Evolutionary conservation across 176 grass and related monocot genomes (phyloP), one percentile per base, ranked within the genome.

Genomic region (Musa acuminata): DNA sequence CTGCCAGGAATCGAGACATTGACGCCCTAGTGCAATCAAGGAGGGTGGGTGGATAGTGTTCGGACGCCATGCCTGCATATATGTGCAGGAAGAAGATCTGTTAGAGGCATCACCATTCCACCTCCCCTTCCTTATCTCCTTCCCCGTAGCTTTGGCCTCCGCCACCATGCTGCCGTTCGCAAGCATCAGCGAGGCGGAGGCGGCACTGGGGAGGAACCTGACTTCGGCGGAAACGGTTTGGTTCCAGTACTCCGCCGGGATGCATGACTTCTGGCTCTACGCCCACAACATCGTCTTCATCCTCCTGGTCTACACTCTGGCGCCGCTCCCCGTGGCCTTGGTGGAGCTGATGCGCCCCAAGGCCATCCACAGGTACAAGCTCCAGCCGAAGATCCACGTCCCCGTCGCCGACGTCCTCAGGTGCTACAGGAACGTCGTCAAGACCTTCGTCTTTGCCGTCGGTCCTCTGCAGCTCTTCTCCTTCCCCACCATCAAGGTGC

Each of bases 401-500:
- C n/a, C 86, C 14, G 59, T 21, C 21, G 72, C 72, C 2, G 81
- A 85, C 22, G 89, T 89, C 87, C 2, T 83, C 72, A 72, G 75
- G 10, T 96, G 92, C 80, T 96, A 92, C 84, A 78, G 13, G 71
- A 82, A 85, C 74, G 89, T 92, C 78, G 55, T 92, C 66, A 82
- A 75, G 74, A 51, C 78, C 69, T 96, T 92, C 81, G 25, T 92
- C 69, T 19, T 92, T 70, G 89, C 78, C 80, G 51, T 96, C 57
- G 87, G 87, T 2, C 89, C 92, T 51, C 87, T 96, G 19, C 87
- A 87, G 64, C 78, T 89, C 63, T 20, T 77, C 8, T 92, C 92
- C 26, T 96, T 89, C 85, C 92, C 92, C 50, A 77, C 57, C 69
- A 75, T 89, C 76, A 96, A 92, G 92, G 92, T 96, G 35, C 35